Evolutionary conservation across 106 monocot species (phyloP), one percentile per base, ranked within the genome.

Genomic region (Acorus gramineus): DNA sequence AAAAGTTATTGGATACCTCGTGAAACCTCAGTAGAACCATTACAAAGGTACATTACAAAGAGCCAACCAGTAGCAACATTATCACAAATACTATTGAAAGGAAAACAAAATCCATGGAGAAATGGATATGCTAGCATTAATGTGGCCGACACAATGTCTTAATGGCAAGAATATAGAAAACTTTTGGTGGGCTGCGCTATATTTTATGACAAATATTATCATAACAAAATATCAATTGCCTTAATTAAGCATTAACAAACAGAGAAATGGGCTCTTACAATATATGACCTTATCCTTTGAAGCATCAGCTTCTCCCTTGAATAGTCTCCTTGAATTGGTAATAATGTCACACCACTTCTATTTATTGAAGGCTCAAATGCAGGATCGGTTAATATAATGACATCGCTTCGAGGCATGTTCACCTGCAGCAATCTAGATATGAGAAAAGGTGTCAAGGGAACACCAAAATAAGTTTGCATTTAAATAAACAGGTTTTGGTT

Each of bases 261-360:
- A 5, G 57, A 57, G 5, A 57, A 11, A 5, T 11, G 8, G 57
- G 11, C 14, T 63, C 90, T 87, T 79, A 96, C 95, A 76, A 96
- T 83, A 76, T 96, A 96, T 61, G 87, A 90, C 66, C 52, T 87
- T 65, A 90, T 90, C 59, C 95, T 86, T 49, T 96, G 95, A 76
- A 96, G 80, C 95, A 96, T 96, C 74, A 96, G 60, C n/a, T 80
- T 80, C 60, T 63, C 87, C 50, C 95, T 73, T 56, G 95, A 80
- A 80, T 90, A 96, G 50, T 96, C 87, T 73, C 95, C 95, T 61
- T 72, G 55, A 70, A 96, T 85, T n/a, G 80, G 82, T 50, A 85
- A 64, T 56, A 78, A n/a, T 51, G 68, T 50, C 63, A 71, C 69
- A 69, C 59, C 80, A 46, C 62, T 76, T 78, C 72, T 82, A 6